Percentiles rank a stretch among this genome's conserved stretches.
phyloP scores from a whole-genome alignment of 148 eudicot species.

The Rhododendron henanense region DNA sequence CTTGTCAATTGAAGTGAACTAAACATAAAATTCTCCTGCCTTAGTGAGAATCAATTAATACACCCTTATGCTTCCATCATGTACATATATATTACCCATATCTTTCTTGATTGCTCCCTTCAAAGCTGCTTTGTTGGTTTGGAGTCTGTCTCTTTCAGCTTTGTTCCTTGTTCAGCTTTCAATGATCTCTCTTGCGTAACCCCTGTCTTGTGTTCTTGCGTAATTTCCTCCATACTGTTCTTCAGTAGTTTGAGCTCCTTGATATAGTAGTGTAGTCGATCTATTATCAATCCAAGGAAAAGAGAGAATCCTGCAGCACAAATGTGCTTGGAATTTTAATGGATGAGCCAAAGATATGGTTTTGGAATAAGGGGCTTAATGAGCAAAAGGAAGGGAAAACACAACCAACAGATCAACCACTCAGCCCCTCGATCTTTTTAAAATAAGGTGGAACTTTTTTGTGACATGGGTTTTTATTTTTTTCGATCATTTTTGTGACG shows the following conservation, averaged over 20 bases:
- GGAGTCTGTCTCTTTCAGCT: background rate
- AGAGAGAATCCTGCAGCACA: conserved; percentile 17
- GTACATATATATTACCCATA: background rate
- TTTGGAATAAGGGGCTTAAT: background rate
- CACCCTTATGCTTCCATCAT: background rate
- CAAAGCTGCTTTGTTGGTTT: background rate
- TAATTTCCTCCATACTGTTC: background rate
- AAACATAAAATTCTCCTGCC: background rate
- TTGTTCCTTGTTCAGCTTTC: background rate
- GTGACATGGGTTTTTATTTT: no score
- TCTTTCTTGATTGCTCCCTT: background rate
- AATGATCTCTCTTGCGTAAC: background rate
- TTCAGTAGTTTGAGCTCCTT: conserved; percentile 2
- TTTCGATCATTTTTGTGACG: no score
- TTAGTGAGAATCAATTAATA: background rate
- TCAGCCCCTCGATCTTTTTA: background rate
- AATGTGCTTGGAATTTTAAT: background rate
- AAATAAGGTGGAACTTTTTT: no score
- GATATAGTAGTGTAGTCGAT: conserved; percentile 13
- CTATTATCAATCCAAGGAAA: conserved; percentile 16
- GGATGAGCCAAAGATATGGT: background rate
- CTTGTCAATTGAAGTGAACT: background rate
- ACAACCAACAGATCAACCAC: no score
- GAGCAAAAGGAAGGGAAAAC: background rate
- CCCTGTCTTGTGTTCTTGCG: background rate